Evolutionary conservation across 345 rosid species (phyloP).

Genomic region (Geranium brycei): DNA sequence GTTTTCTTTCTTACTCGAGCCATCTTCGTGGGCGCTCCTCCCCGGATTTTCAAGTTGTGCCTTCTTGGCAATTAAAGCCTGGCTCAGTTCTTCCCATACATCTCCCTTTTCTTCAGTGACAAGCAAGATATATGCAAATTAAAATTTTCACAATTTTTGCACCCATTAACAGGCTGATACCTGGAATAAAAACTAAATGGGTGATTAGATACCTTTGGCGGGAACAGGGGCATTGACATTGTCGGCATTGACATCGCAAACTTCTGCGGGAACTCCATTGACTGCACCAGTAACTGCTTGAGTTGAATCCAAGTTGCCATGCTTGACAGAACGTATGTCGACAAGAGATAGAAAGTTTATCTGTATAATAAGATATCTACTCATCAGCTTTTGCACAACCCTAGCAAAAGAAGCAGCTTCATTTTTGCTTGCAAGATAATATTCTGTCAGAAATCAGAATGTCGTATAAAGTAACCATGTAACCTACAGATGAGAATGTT

Average conservation of each 20-base stretch:
- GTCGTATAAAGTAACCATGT: neutral
- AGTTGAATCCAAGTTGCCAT: constrained; percentile 17
- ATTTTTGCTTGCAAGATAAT: neutral
- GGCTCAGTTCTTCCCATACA: constrained; percentile 63
- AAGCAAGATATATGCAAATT: constrained; percentile 4
- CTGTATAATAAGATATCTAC: constrained; percentile 25
- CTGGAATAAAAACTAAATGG: neutral
- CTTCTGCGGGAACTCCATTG: constrained; percentile 14
- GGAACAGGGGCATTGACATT: constrained; percentile 16
- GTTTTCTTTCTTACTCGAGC: constrained; percentile 18
- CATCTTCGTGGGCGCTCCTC: constrained; percentile 26
- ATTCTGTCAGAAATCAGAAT: neutral
- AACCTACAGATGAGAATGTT: neutral
- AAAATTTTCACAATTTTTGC: neutral
- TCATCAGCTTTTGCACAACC: neutral
- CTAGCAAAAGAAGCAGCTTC: neutral
- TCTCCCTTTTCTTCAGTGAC: constrained; percentile 40
- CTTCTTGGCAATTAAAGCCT: constrained; percentile 57
- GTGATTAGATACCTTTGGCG: constrained; percentile 32
- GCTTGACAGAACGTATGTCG: constrained; percentile 50
- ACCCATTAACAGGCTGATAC: neutral
- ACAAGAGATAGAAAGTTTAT: constrained; percentile 56
- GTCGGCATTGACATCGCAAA: constrained; percentile 12
- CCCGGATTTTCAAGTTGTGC: constrained; percentile 29
- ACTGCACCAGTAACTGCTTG: constrained; percentile 14